Base-by-base conservation (phyloP, 2,329 filamentous ascomycete genomes). In the Clonostachys rosea region DNA sequence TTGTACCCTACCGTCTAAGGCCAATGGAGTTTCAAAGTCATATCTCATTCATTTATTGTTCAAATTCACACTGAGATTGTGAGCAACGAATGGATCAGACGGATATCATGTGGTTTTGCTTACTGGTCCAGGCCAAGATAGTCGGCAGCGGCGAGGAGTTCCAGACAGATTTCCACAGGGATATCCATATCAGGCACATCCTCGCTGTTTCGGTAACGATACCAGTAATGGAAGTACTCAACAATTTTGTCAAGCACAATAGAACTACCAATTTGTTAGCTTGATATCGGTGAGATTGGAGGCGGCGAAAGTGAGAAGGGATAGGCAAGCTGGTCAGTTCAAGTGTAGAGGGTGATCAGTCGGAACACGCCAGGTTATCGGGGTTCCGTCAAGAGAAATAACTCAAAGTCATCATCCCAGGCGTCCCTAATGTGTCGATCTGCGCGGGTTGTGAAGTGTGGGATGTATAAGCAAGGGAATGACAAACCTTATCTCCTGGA, bases 211-310 rank as follows among this genome's bases (percentile, higher is more conserved):
- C 78, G 77, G 66, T 89, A 78, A 58, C 84, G 85, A 66, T 90
- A 84, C 72, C 87, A 87, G 71, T 91, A 91, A 62, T 90, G 87
- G 52, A 91, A 84, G 67, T 91, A 92, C 67, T 91, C 86, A 64
- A 84, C 87, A 34, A 91, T 83, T 62, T 89, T 90, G 63, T 91
- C 87, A 4, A 92, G 79, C 6, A 91, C 79, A 46, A 46, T 35
- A 18, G 20, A 49, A 56, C 50, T 51, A 45, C 51, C n/a, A 33
- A 42, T 16, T 18, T 40, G 30, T 41, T 42, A 45, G 30, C 42
- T 18, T 40, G 5, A 17, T 20, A 35, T 34, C 14, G 17, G 35
- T 34, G 35, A 33, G 43, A 4, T 16, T 35, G 3, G 9, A 9
- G 37, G 17, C 30, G 12, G 12, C 12, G 24, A 14, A 33, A 17